These are phyloP conservation scores for Trypanosoma platydactyli DNA, from an alignment of 208 protist genomes.

Conservation along the genomic window DNA sequence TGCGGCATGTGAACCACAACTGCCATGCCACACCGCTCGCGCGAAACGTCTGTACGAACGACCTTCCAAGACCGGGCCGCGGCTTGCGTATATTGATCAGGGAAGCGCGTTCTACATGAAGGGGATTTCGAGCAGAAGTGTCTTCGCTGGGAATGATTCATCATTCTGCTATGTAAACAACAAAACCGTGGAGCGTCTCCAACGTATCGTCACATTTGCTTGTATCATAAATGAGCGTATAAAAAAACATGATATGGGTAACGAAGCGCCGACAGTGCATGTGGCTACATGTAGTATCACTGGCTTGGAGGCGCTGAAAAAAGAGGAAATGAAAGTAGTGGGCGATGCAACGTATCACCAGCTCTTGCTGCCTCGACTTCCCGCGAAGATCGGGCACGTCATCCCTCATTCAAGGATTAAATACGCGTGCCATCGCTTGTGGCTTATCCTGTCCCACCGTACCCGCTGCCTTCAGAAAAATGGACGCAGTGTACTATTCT, in stretches of 20 bases:
- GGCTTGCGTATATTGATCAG: slow-evolving; percentile 38
- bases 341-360: slow-evolving; percentile 19
- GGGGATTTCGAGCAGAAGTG: slow-evolving; percentile 4
- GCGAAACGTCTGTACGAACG: background rate
- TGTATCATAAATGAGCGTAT: background rate
- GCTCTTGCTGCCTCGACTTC: slow-evolving; percentile 24
- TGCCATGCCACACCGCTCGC: slow-evolving; percentile 6
- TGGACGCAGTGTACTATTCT: slow-evolving; percentile 9
- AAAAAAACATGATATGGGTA: background rate
- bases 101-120: slow-evolving; percentile 31
- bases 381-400: slow-evolving; percentile 18
- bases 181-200: slow-evolving; percentile 10
- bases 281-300: background rate
- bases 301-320: background rate
- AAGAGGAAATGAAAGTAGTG: slow-evolving; percentile 11
- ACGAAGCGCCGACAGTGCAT: background rate
- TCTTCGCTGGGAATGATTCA: background rate
- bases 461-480: slow-evolving; percentile 21
- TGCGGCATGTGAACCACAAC: slow-evolving; percentile 9
- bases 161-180: slow-evolving; percentile 9
- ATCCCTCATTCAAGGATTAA: slow-evolving; percentile 22
- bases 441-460: slow-evolving; percentile 34
- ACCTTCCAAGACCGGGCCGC: slow-evolving; percentile 11
- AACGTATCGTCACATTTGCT: slow-evolving; percentile 17
- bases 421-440: slow-evolving; percentile 32